Conservation (phyloP, 495 filamentous ascomycete species). For the Penicillium fimorum region DNA sequence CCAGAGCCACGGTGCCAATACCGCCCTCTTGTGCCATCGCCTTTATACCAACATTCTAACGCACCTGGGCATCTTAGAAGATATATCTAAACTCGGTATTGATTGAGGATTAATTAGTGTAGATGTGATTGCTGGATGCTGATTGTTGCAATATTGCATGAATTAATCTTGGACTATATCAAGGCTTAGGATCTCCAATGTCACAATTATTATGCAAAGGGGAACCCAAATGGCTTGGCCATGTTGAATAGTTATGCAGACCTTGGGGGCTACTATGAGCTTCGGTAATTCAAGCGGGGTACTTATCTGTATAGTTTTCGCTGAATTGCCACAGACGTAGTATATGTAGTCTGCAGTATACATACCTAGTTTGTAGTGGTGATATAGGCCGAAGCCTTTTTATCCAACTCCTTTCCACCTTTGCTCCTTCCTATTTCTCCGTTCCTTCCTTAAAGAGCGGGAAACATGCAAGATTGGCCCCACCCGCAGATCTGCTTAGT, state of each 20-base stretch:
- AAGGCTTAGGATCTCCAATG: no score
- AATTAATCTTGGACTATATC: no score
- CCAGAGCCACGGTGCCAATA: neutral
- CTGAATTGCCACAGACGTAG: neutral
- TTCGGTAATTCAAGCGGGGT: conserved; percentile 2
- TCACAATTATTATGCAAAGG: no score
- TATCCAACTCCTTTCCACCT: neutral
- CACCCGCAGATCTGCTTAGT: conserved; percentile 6
- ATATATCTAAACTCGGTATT: no score
- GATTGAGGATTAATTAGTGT: no score
- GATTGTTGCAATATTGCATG: no score
- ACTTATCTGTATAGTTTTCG: neutral
- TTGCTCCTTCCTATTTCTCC: neutral
- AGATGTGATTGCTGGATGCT: no score
- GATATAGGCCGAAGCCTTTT: neutral
- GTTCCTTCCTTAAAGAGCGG: neutral
- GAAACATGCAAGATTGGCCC: neutral
- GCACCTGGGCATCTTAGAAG: neutral
- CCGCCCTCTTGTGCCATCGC: neutral
- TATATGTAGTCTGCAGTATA: no score
- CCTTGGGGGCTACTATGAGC: neutral
- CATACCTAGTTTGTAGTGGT: neutral
- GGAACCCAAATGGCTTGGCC: neutral
- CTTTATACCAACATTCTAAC: neutral
- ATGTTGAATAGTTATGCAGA: neutral